phyloP scores from a whole-genome alignment of 805 yeast species.

The Spathaspora girioi region DNA sequence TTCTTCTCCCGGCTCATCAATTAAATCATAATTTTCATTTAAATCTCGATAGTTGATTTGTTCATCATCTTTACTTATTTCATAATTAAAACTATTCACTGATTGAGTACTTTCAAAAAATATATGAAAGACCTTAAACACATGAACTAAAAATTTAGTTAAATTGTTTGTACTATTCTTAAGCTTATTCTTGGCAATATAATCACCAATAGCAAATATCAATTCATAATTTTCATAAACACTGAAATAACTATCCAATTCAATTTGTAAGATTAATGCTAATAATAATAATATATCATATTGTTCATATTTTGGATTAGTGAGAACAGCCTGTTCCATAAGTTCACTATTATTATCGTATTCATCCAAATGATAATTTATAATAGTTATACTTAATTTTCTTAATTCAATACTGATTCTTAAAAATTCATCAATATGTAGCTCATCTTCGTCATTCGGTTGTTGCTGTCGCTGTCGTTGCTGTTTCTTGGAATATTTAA shows the following conservation, averaged over 20 bases:
- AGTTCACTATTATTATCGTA: slow-evolving; percentile 25
- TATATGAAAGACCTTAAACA: slow-evolving; percentile 29
- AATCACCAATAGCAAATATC: slow-evolving; percentile 39
- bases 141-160: slow-evolving; percentile 21
- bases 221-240: slow-evolving; percentile 41
- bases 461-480: slow-evolving; percentile 5
- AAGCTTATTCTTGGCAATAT: slow-evolving; percentile 18
- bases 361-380: slow-evolving; percentile 39
- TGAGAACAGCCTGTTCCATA: slow-evolving; percentile 1
- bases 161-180: slow-evolving; percentile 13
- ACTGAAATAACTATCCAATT: slow-evolving; percentile 34
- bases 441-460: slow-evolving; percentile 10
- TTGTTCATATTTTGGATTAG: slow-evolving; percentile 14
- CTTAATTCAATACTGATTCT: slow-evolving; percentile 30
- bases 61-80: slow-evolving; percentile 31
- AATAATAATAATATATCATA: slow-evolving; percentile 33
- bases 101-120: slow-evolving; percentile 48
- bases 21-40: slow-evolving; percentile 32
- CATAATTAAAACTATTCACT: slow-evolving; percentile 45
- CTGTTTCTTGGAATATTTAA: slow-evolving; percentile 9
- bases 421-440: slow-evolving; percentile 19
- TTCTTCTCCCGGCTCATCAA: slow-evolving; percentile 12
- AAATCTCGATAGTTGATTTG: slow-evolving; percentile 45
- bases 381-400: slow-evolving; percentile 30
- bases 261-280: slow-evolving; percentile 34